phyloP scores from a whole-genome alignment of 169 alveolate genomes.

The Eimeria maxima region DNA sequence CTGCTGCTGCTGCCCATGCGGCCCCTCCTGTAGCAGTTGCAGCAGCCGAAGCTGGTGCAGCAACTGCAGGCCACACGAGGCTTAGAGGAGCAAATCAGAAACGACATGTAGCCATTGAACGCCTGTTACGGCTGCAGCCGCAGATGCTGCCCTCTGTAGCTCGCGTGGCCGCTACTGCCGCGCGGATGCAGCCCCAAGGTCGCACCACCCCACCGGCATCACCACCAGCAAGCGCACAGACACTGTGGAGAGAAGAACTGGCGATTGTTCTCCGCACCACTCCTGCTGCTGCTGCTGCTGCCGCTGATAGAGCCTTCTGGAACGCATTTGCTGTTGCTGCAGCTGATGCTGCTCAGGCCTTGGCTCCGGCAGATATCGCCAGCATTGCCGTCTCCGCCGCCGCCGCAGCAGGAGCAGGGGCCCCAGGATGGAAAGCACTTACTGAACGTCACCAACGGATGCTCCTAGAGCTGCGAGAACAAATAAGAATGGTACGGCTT shows the following conservation, averaged over 20 bases:
- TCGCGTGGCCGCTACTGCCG: conserved; percentile 69
- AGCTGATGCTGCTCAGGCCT: conserved; percentile 59
- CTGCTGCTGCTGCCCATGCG: conserved; percentile 72
- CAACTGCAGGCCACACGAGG: conserved; percentile 7
- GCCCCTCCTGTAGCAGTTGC: conserved; percentile 70
- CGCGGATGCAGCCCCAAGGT: conserved; percentile 62
- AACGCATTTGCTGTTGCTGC: conserved; percentile 39
- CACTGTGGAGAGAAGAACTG: conserved; percentile 69
- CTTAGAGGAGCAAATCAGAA: conserved; percentile 65
- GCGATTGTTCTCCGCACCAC: conserved; percentile 14
- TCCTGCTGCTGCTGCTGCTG: conserved; percentile 72
- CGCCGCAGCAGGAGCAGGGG: conserved; percentile 60
- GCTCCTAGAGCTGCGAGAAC: conserved; percentile 45
- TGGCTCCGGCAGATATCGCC: conserved; percentile 29
- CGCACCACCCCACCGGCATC: not conserved
- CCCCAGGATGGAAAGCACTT: conserved; percentile 59
- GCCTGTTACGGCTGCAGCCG: conserved; percentile 55
- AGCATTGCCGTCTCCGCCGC: conserved; percentile 29
- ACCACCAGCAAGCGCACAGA: not conserved
- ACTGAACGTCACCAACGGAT: conserved; percentile 48
- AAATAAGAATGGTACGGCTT: conserved; percentile 23
- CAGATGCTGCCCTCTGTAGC: conserved; percentile 55
- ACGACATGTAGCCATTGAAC: conserved; percentile 56
- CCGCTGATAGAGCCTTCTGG: conserved; percentile 74
- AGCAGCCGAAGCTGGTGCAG: conserved; percentile 61